Evolutionary conservation across 106 monocot species (phyloP).

Genomic region (Triglochin maritima): DNA sequence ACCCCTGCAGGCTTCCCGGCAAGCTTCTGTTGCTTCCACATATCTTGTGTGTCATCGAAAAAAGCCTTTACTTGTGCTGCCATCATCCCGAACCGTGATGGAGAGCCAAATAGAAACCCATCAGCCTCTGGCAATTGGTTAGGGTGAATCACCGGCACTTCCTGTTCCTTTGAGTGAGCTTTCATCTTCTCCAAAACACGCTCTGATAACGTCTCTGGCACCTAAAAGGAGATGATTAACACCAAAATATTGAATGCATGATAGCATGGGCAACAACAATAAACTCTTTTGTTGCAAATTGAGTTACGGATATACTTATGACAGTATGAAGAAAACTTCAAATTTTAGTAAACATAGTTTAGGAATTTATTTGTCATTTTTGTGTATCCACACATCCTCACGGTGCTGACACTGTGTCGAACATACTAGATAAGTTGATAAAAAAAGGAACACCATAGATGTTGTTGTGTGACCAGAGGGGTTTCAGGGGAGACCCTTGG

Average conservation of each 20-base stretch:
- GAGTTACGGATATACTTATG: too few species aligned
- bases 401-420: too few species aligned
- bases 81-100: constrained; percentile 53
- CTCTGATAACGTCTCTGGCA: constrained; percentile 47
- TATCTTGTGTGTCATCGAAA: constrained; percentile 37
- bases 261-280: too few species aligned
- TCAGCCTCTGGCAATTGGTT: constrained; percentile 41
- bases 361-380: too few species aligned
- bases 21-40: constrained; percentile 41
- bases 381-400: too few species aligned
- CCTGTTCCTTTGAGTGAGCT: constrained; percentile 25
- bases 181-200: constrained; percentile 47
- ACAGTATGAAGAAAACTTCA: too few species aligned
- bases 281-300: too few species aligned
- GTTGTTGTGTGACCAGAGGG: too few species aligned
- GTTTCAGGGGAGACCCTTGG: too few species aligned
- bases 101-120: constrained; percentile 47
- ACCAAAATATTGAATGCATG: not conserved
- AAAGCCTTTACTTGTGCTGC: constrained; percentile 69
- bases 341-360: too few species aligned
- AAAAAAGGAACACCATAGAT: too few species aligned
- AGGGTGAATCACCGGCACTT: constrained; percentile 28
- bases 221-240: constrained; percentile 8
- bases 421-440: too few species aligned
- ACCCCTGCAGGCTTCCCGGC: constrained; percentile 56